A percentile compares a stretch with the other conserved stretches of the same genome.
phyloP scores from a whole-genome alignment of 345 rosid genomes.

The Punica granatum region DNA sequence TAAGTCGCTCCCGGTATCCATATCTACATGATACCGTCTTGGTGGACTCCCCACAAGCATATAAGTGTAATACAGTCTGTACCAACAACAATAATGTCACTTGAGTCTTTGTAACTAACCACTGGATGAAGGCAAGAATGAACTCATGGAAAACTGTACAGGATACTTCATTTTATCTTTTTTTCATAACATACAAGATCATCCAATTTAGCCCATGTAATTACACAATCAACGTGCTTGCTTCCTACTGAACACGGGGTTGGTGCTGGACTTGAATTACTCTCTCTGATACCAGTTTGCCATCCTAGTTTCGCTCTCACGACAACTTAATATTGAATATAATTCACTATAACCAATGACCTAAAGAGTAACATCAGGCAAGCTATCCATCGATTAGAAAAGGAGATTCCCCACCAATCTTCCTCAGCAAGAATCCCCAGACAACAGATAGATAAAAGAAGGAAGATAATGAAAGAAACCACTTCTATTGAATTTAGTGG shows the following conservation, averaged over 20 bases:
- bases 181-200: not conserved
- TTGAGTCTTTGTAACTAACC: not conserved
- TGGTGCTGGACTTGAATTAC: not conserved
- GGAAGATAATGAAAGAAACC: not conserved
- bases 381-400: not conserved
- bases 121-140: not conserved
- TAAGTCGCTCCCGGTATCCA: slow-evolving; percentile 94
- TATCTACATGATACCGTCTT: slow-evolving; percentile 62
- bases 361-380: not conserved
- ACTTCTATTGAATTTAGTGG: not conserved
- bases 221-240: not conserved
- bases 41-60: slow-evolving; percentile 63
- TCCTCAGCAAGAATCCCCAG: not conserved
- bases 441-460: not conserved
- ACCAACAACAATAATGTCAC: not conserved
- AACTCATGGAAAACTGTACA: not conserved
- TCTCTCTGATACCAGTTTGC: not conserved
- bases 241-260: not conserved
- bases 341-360: not conserved
- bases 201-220: not conserved
- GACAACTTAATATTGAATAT: too few species aligned
- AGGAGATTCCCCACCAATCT: not conserved
- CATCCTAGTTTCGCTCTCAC: too few species aligned
- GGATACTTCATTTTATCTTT: not conserved
- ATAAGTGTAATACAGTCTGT: slow-evolving; percentile 70